Base-by-base conservation (phyloP, 768 basidiomycete genomes). In the Dentipellis sp. region DNA sequence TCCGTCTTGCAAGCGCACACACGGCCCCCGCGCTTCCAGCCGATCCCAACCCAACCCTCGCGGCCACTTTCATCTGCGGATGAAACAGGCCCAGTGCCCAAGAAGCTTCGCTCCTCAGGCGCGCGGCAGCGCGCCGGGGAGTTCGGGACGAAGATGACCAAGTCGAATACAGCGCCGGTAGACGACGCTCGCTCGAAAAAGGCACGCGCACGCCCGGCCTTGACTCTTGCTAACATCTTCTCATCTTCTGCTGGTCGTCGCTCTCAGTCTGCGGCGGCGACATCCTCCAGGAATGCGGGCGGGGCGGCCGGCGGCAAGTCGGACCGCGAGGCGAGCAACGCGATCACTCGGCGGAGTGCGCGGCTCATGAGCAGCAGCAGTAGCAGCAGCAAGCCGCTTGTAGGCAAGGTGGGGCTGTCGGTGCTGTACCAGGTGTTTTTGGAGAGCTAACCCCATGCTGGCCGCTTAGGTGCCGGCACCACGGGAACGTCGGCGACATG, bases 151-250 rank as follows among this genome's bases (percentile, higher is more conserved):
- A 84, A 84, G 69, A 70, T 78, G 61, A 77, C 74, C 66, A 88
- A 86, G 76, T 69, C 78, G 64, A 73, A 73, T 67, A 69, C 77
- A 59, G 60, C 61, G 40, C 57, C 60, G 58, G 65, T 62, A 60
- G 64, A 65, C 65, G 84, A 85, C 73, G 84, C 86, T 71, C 80
- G 82, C 70, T 75, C 78, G 78, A 88, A 88, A 86, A 90, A 91
- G 88, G 88, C 84, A 88, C 82, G 86, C 84, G 82, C 82, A 78
- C 86, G 84, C 83, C 84, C 83, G 84, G 85, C 83, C 79, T 79
- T 87, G 80, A 83, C 80, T 75, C 81, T 86, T 84, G 78, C 82
- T 86, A 87, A 87, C 76, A 77, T 86, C 78, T 86, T 87, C 86
- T 88, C 86, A 87, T 86, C 83, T 74, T 80, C 81, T 73, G 61